Evolutionary conservation across 2,329 filamentous ascomycete genomes (phyloP).

Genomic region (Colletotrichum sp.): DNA sequence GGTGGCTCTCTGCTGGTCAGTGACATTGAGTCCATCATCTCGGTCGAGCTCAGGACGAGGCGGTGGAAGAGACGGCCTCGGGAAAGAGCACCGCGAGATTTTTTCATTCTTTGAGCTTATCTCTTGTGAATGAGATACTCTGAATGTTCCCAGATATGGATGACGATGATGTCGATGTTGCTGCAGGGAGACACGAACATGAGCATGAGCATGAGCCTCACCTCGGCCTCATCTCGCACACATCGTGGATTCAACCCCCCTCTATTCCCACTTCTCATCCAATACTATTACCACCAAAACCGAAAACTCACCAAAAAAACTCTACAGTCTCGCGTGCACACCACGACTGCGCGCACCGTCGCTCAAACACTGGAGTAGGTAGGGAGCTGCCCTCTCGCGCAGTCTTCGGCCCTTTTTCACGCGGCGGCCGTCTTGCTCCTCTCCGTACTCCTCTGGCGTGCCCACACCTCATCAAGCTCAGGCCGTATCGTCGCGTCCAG

Average conservation of each 20-base stretch:
- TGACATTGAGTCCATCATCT: neutral
- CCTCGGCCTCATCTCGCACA: neutral
- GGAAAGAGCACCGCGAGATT: neutral
- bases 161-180: neutral
- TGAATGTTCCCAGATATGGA: neutral
- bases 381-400: neutral
- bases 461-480: neutral
- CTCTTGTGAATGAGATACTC: neutral
- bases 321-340: neutral
- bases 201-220: neutral
- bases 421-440: neutral
- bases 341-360: neutral
- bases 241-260: neutral
- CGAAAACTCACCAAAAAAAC: neutral
- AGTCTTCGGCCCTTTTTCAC: conserved; percentile 1
- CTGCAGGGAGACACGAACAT: neutral
- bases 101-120: neutral
- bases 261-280: conserved; percentile 13
- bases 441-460: neutral
- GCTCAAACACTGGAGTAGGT: neutral
- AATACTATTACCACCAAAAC: neutral
- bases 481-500: neutral
- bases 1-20: neutral
- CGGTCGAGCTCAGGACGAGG: neutral
- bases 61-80: neutral